Evolutionary conservation across 1,284 basidiomycete genomes (phyloP), one percentile per base, ranked within the genome.

Genomic region (Puccinia coronata): DNA sequence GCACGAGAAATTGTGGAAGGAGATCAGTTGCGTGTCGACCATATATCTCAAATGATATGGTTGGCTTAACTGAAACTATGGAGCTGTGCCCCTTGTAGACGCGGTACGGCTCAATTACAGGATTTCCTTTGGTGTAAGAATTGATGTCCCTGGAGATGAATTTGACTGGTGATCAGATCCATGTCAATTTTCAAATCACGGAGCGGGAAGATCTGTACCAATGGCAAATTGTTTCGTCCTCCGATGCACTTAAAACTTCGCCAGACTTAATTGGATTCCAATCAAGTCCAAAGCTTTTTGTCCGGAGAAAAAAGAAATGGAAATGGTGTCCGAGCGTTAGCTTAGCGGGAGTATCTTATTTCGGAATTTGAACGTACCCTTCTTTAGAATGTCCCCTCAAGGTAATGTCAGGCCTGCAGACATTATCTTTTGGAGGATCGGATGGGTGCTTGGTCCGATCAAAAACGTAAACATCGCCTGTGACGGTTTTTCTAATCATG

Each of bases 361-460:
- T 16, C 43, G 3, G 2, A 41, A 55, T 20, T 53, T 34, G 25
- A 41, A 71, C 49, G 57, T 28, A 80, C 63, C 78, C 82, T 67
- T 80, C 77, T 59, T 72, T 34, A 9, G 31, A 70, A 88, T 99
- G 96, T 0, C 96, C 96, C 71, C 92, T 90, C 70, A 98, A 88
- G 82, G 91, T 90, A 78, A 99, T 96, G 87, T 99, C 93, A 0
- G 97, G 96, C 85, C 91, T 93, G 87, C 93, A 96, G 63, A 91
- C 89, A 20, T 93, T 93, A 69, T 83, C 83, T n/a, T 91, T 91
- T 43, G 91, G 89, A 0, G 96, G 96, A 84, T 96, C 93, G 84
- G 92, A 95, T 83, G 94, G 91, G 87, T 99, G 96, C 87, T 98
- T 98, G 69, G 97, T 99, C 81, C 97, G 89, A 87, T 99, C 97